These are phyloP conservation scores for Isabelozyma gotoi DNA, from an alignment of 805 yeast genomes.

Conservation along the genomic window DNA sequence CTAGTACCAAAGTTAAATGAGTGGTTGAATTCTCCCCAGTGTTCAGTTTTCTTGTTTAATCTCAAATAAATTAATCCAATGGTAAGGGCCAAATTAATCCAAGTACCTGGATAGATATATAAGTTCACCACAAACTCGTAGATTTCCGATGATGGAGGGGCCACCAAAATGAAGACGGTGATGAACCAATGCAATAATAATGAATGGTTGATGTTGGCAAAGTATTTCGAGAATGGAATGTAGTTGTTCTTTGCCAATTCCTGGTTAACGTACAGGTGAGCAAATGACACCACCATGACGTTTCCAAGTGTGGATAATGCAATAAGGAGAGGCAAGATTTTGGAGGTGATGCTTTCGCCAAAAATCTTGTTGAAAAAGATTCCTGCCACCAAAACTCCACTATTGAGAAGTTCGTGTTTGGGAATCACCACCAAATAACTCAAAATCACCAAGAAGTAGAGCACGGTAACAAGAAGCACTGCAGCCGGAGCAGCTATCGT, in stretches of 20 bases:
- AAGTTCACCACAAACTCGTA: slow-evolving; percentile 63
- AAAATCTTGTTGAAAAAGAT: slow-evolving; percentile 56
- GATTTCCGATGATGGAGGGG: slow-evolving; percentile 64
- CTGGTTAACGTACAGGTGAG: slow-evolving; percentile 58
- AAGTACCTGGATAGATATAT: slow-evolving; percentile 63
- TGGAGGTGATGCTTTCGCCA: slow-evolving; percentile 51
- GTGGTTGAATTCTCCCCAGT: slow-evolving; percentile 37
- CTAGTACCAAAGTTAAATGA: slow-evolving; percentile 3
- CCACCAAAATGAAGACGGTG: slow-evolving; percentile 51
- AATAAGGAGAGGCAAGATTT: slow-evolving; percentile 55
- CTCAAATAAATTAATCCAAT: slow-evolving; percentile 55
- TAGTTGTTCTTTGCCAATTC: slow-evolving; percentile 53
- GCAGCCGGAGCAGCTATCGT: slow-evolving; percentile 63
- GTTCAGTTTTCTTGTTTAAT: slow-evolving; percentile 30
- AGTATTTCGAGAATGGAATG: slow-evolving; percentile 50
- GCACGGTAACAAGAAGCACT: slow-evolving; percentile 48
- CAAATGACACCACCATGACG: slow-evolving; percentile 62
- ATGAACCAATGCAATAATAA: slow-evolving; percentile 55
- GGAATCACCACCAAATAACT: slow-evolving; percentile 59
- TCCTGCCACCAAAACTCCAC: slow-evolving; percentile 68
- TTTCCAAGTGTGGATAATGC: slow-evolving; percentile 64
- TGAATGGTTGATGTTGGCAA: slow-evolving; percentile 46
- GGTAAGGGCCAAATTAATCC: slow-evolving; percentile 54
- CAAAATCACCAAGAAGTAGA: slow-evolving; percentile 56
- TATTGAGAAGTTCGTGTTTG: slow-evolving; percentile 43